Evolutionary conservation across 1,139 yeast species (phyloP).

Genomic region (Yarrowia galli): DNA sequence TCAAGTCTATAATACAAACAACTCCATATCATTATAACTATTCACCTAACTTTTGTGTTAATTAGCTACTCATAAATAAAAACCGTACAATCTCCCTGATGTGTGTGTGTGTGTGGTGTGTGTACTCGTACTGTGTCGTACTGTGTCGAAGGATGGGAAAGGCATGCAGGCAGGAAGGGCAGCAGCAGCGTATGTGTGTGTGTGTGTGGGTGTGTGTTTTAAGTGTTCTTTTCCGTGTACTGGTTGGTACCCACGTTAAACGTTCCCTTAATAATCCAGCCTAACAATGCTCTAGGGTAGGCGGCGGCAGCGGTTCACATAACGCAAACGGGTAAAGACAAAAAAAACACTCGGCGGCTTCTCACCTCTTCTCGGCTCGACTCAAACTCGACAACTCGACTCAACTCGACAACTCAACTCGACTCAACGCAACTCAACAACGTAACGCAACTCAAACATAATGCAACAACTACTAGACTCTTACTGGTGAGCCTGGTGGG

Average conservation of each 20-base stretch:
- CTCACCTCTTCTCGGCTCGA: no score
- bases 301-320: neutral
- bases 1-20: neutral
- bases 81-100: slow-evolving; percentile 29
- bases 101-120: slow-evolving; percentile 1
- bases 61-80: slow-evolving; percentile 34
- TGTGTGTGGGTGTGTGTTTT: neutral
- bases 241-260: no score
- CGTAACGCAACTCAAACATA: neutral
- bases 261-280: neutral
- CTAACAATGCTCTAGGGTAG: slow-evolving; percentile 17
- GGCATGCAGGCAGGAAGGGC: no score
- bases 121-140: neutral
- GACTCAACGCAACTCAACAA: neutral
- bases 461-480: neutral
- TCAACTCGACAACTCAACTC: neutral
- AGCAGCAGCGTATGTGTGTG: neutral
- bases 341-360: neutral
- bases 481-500: slow-evolving; percentile 39
- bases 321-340: neutral
- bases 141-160: no score
- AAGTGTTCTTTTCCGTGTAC: no score
- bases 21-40: slow-evolving; percentile 37
- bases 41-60: slow-evolving; percentile 30
- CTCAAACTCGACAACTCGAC: neutral